Evolutionary conservation across 225 moss, liverwort and hornwort genomes (phyloP).

Genomic region (Thuidium tamariscinum): DNA sequence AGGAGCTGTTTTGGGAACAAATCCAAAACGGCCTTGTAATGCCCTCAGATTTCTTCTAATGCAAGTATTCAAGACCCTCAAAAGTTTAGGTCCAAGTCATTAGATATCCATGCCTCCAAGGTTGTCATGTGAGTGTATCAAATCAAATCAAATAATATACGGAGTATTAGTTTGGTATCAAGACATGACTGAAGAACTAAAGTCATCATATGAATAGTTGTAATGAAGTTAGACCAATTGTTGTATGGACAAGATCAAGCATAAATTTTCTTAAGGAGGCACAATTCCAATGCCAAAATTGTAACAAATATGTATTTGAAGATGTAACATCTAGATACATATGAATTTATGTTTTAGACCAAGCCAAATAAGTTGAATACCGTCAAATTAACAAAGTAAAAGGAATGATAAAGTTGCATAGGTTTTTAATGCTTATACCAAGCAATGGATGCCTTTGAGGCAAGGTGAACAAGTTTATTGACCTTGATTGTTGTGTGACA

Average conservation of each 20-base stretch:
- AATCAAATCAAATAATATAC: no score
- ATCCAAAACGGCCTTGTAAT: no score
- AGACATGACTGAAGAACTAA: not conserved
- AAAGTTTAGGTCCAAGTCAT: not conserved
- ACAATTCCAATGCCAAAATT: not conserved
- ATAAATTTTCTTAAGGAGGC: not conserved
- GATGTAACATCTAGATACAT: not conserved
- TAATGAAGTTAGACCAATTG: not conserved
- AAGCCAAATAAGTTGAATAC: not conserved
- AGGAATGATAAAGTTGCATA: not conserved
- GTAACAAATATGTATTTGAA: not conserved
- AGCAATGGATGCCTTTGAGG: not conserved
- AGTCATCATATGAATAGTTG: not conserved
- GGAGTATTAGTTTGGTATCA: not conserved
- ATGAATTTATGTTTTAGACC: not conserved
- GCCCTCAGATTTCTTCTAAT: no score
- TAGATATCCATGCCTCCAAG: not conserved
- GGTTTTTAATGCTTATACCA: not conserved
- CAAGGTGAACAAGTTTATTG: not conserved
- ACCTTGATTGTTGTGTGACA: not conserved
- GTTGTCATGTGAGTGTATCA: not conserved
- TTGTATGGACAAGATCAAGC: not conserved
- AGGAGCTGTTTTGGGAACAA: no score
- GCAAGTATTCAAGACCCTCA: not conserved
- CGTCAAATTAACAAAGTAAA: not conserved